A percentile compares a stretch with the other conserved stretches of the same genome.
Conservation (phyloP, 2,329 filamentous ascomycete genomes). For the Trichoderma hamatum region DNA sequence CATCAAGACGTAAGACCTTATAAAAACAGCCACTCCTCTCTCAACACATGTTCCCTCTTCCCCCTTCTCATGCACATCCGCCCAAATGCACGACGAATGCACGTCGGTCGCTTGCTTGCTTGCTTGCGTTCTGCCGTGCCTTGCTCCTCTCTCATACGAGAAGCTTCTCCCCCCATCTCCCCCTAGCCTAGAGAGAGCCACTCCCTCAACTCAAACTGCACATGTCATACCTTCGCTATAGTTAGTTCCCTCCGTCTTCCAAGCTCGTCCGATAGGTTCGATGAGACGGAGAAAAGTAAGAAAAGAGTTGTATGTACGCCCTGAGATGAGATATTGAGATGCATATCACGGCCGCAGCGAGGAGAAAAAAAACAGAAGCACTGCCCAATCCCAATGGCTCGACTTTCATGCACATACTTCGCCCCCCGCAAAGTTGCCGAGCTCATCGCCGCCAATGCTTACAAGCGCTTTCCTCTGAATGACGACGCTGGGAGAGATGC, state of each 20-base stretch:
- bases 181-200: background rate
- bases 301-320: background rate
- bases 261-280: background rate
- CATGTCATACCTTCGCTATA: background rate
- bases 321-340: background rate
- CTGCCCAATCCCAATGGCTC: background rate
- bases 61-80: constrained; percentile 25
- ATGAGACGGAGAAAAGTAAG: background rate
- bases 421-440: constrained; percentile 19
- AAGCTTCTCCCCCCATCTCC: no score
- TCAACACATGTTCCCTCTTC: constrained; percentile 25
- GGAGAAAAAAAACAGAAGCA: background rate
- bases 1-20: constrained; percentile 25
- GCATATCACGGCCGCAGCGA: constrained; percentile 13
- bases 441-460: constrained; percentile 13
- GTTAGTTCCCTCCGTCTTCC: background rate
- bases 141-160: constrained; percentile 9
- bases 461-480: background rate
- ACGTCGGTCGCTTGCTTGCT: background rate
- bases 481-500: background rate
- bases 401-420: constrained; percentile 20
- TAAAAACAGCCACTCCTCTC: constrained; percentile 25
- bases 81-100: constrained; percentile 20
- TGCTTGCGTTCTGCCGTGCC: background rate
- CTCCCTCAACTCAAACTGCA: background rate